phyloP scores from a whole-genome alignment of 2,329 filamentous ascomycete species.

The Ascocoryne sarcoides region DNA sequence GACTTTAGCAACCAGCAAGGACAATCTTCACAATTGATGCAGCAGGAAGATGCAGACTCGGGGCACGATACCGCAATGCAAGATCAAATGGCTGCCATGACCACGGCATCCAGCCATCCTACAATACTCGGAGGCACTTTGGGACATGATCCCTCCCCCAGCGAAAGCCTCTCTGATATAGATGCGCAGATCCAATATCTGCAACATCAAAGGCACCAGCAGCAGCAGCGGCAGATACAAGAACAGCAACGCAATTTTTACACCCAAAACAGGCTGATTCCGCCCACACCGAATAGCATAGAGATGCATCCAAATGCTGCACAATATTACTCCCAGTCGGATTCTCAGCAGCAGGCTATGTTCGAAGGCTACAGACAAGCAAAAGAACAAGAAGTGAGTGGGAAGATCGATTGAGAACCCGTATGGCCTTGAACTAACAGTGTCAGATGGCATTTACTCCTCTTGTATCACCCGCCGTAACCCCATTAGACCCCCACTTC shows the following conservation, averaged over 20 bases:
- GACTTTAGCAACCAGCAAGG: constrained; percentile 36
- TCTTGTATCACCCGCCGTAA: constrained; percentile 75
- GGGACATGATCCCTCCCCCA: constrained; percentile 37
- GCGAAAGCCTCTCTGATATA: constrained; percentile 48
- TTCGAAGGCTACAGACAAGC: constrained; percentile 52
- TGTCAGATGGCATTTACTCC: constrained; percentile 67
- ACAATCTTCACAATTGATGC: constrained; percentile 24
- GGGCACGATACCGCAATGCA: constrained; percentile 33
- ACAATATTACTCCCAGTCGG: constrained; percentile 51
- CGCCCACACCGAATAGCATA: constrained; percentile 72
- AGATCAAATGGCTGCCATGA: constrained; percentile 41
- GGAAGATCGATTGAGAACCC: not conserved
- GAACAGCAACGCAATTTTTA: constrained; percentile 48
- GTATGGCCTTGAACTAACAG: not conserved
- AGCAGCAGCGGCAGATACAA: constrained; percentile 35
- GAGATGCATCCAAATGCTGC: constrained; percentile 56
- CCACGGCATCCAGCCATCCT: constrained; percentile 34
- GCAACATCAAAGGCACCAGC: constrained; percentile 53
- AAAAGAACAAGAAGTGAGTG: constrained; percentile 59
- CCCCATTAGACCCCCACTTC: constrained; percentile 66
- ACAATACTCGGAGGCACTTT: constrained; percentile 32
- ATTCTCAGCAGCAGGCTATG: constrained; percentile 48
- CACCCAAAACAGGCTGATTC: constrained; percentile 52
- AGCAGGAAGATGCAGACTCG: constrained; percentile 28
- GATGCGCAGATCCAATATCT: constrained; percentile 59